Base-by-base conservation (phyloP, 768 basidiomycete species). In the Cystofilobasidium capitatum region DNA sequence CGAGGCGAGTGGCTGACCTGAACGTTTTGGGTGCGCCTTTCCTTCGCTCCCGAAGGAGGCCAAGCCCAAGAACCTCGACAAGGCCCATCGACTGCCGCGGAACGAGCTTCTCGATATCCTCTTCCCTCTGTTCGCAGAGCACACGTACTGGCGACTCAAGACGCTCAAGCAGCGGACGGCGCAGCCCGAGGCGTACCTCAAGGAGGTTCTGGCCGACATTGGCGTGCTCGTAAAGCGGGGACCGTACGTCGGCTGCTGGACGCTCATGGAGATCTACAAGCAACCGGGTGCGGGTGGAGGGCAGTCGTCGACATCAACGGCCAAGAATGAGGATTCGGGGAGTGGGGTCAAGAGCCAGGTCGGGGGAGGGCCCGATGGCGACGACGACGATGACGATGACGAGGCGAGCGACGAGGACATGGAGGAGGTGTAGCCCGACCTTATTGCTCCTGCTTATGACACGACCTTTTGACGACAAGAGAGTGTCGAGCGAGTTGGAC, bases 1-100 rank as follows among this genome's bases (percentile, higher is more conserved):
- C 57, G 29, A 58, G 44, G 24, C 57, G n/a, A 55, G 65, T 12
- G 22, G 16, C n/a, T 16, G 31, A 64, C 9, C 51, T 65, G 64
- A 40, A 17, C 5, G 33, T 49, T n/a, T 49, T 24, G 13, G 9
- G n/a, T 33, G 33, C 29, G n/a, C n/a, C 13, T 31, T 58, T 37
- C 40, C 33, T 26, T 10, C 55, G 9, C 26, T 6, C 40, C 22
- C 62, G 70, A 16, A 54, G 33, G 63, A 45, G 44, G n/a, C 59
- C 36, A 47, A 70, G 69, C 62, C 44, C 24, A 33, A 71, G 65
- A 51, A 17, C 42, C 62, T 37, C 78, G 89, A 92, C 77, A 87
- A 88, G 71, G 88, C 89, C 84, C 86, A 88, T n/a, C 88, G 92
- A 75, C 86, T 96, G 78, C 89, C 90, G 8, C 82, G 87, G 64